Evolutionary conservation across 208 protist species (phyloP).

Genomic region (Trypanosoma lewisi): DNA sequence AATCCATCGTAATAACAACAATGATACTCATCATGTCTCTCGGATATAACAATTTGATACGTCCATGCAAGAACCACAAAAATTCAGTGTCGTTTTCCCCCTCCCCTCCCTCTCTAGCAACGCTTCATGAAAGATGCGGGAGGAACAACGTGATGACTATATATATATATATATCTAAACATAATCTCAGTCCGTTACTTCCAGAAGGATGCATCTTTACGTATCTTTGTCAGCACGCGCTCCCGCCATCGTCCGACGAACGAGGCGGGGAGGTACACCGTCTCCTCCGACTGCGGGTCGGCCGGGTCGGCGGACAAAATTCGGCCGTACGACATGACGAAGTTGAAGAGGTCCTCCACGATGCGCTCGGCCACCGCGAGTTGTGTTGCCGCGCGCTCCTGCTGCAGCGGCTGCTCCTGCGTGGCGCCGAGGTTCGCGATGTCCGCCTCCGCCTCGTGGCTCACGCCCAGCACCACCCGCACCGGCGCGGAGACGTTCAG

Average conservation of each 20-base stretch:
- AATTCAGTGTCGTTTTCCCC: background rate
- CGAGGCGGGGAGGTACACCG: slow-evolving; percentile 55
- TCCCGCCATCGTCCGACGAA: slow-evolving; percentile 54
- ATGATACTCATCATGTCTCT: no score
- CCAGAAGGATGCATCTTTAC: slow-evolving; percentile 68
- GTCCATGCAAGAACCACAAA: background rate
- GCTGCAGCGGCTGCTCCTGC: slow-evolving; percentile 39
- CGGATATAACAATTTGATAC: no score
- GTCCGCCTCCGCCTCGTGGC: slow-evolving; percentile 50
- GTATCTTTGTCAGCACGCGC: slow-evolving; percentile 42
- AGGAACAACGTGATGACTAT: background rate
- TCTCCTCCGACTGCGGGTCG: slow-evolving; percentile 41
- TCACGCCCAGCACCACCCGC: slow-evolving; percentile 58
- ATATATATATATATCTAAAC: no score
- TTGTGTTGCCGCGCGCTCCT: slow-evolving; percentile 52
- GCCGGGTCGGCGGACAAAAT: slow-evolving; percentile 2
- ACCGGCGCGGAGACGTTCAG: slow-evolving; percentile 29
- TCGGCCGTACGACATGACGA: slow-evolving; percentile 62
- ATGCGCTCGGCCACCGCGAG: slow-evolving; percentile 62
- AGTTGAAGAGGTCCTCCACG: slow-evolving; percentile 71
- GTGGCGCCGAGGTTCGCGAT: slow-evolving; percentile 52
- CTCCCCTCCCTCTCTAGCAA: background rate
- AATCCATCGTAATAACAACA: no score
- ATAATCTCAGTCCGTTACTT: no score
- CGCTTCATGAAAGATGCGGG: slow-evolving; percentile 1